Evolutionary conservation across 139 green algal genomes (phyloP), one percentile per base, ranked within the genome.

Genomic region (Coelastrella sp.): DNA sequence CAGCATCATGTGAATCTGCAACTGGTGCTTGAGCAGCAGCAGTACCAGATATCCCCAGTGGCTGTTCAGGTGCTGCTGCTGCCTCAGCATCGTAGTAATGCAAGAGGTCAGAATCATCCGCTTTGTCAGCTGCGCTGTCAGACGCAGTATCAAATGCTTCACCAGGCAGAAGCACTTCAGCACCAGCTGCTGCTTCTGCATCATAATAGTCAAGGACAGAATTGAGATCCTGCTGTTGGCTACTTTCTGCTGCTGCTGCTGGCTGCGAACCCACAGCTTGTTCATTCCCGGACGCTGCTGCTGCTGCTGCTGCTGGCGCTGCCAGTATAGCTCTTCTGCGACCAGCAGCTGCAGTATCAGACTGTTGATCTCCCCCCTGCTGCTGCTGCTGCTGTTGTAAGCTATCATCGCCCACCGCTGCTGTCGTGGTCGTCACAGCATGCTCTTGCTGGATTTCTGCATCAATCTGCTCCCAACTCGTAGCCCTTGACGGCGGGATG

Each of bases 271-370:
- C 50, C 1, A 35, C 34, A n/a, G 50, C 67, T 35, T 53, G 40
- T 23, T 37, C 67, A 32, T 75, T 32, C 17, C 23, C 11, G 4
- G 71, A 17, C 40, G 71, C 71, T 45, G 71, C 30, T 78, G 69
- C 69, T 78, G 69, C 40, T 78, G 69, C 69, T 78, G 69, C 69
- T 78, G 69, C 69, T 45, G 71, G 3, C 32, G 43, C 43, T 34
- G 21, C 57, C 57, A 66, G 15, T 5, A n/a, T 53, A 11, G 11
- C 45, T 53, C 45, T 53, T 53, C 45, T 17, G 13, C 57, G 5
- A 15, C 32, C 64, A 73, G 32, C 64, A 73, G 7, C n/a, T 15
- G 32, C 32, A 43, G 7, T 38, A 48, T 51, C 66, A 75, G 2
- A n/a, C n/a, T n/a, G n/a, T n/a, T 63, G 45, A 25, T 3, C 34